Evolutionary conservation across 2,329 filamentous ascomycete species (phyloP), one percentile per base, ranked within the genome.

Genomic region (Colletotrichum orchidophilum): DNA sequence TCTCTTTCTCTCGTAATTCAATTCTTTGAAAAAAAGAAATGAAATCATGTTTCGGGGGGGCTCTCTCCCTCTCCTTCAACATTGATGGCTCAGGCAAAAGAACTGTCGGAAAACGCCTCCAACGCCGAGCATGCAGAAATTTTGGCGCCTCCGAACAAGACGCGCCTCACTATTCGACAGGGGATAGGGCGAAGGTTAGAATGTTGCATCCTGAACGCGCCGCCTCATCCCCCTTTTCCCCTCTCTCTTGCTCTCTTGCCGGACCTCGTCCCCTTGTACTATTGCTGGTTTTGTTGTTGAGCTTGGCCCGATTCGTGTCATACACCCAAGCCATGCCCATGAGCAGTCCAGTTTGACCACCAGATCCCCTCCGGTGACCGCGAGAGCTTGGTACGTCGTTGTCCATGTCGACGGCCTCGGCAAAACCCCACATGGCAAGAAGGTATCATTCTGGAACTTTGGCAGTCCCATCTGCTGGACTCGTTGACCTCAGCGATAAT

Each of bases 61-160:
- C 35, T 39, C 33, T 39, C 35, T 18, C 35, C 4, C 35, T 3
- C 35, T 15, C 35, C 2, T 39, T 12, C 35, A 39, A 39, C 18
- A 15, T 15, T 15, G 35, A 39, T 46, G 39, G 18, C 21, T 46
- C 39, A 46, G 39, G 39, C 39, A 46, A 21, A 46, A n/a, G 39
- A 46, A 31, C 3, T 26, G 52, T 50, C 35, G 21, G 26, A 27
- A 46, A 53, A 63, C 42, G 58, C 57, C 64, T 46, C 24, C 24
- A 62, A 64, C 68, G 68, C 64, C 64, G 31, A 58, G 64, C 57
- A 58, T 68, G 64, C 68, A 49, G n/a, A 46, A 42, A 46, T 39
- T n/a, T 13, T 42, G n/a, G 39, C 49, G 27, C 46, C 26, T 50
- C 52, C 52, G 13, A 26, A 29, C 31, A 29, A n/a, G 26, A 29